Conservation (phyloP, 2,329 filamentous ascomycete species). For the Exserohilum turcica region DNA sequence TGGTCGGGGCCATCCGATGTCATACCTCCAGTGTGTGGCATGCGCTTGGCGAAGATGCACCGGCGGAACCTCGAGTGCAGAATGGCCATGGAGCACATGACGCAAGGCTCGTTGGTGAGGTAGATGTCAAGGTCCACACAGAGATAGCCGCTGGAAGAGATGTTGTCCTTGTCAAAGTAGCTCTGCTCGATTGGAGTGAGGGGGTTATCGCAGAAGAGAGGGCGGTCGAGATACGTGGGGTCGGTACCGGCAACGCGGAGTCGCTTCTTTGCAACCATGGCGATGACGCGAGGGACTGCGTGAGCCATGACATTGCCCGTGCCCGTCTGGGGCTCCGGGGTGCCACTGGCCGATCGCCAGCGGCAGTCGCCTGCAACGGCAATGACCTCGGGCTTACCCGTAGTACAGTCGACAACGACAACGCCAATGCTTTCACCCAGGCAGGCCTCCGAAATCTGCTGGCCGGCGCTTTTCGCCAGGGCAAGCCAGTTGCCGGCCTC, state of each 20-base stretch:
- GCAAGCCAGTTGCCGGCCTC: slow-evolving; percentile 70
- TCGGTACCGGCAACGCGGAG: slow-evolving; percentile 45
- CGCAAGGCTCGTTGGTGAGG: slow-evolving; percentile 91
- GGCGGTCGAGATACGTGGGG: slow-evolving; percentile 36
- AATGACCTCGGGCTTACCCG: slow-evolving; percentile 60
- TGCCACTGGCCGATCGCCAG: slow-evolving; percentile 57
- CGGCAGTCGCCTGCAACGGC: slow-evolving; percentile 78
- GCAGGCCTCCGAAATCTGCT: slow-evolving; percentile 61
- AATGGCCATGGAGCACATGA: slow-evolving; percentile 97
- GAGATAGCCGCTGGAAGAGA: slow-evolving; percentile 80
- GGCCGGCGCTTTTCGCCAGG: slow-evolving; percentile 68
- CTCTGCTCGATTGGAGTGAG: slow-evolving; percentile 68
- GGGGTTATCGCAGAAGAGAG: slow-evolving; percentile 69
- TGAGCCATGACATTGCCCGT: slow-evolving; percentile 79
- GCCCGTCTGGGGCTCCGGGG: slow-evolving; percentile 35
- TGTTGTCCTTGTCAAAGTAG: slow-evolving; percentile 65
- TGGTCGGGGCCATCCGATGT: slow-evolving; percentile 65
- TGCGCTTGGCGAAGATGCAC: slow-evolving; percentile 78
- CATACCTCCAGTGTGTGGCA: slow-evolving; percentile 81
- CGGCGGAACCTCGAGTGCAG: slow-evolving; percentile 90
- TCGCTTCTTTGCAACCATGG: slow-evolving; percentile 72
- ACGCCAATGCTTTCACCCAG: slow-evolving; percentile 74
- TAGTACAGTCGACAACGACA: slow-evolving; percentile 69
- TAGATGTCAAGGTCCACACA: slow-evolving; percentile 94
- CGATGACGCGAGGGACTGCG: slow-evolving; percentile 77